Conservation (phyloP, 306 rosid species). For the Cajanus cajan region DNA sequence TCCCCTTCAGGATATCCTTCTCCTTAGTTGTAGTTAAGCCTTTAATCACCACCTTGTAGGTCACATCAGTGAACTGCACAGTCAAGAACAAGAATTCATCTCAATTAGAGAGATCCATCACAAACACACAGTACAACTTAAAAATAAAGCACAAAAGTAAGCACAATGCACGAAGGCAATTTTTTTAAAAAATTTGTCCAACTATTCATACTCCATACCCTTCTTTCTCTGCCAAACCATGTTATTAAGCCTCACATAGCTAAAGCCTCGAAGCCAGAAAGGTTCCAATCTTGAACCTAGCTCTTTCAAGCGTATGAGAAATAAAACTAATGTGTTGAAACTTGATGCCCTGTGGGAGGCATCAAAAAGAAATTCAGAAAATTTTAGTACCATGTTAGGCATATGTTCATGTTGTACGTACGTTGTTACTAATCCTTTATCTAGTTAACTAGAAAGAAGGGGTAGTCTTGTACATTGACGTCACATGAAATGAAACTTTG, state of each 20-base stretch:
- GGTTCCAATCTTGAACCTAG: conserved; percentile 38
- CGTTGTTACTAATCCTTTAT: neutral
- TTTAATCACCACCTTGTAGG: conserved; percentile 69
- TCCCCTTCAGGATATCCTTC: conserved; percentile 80
- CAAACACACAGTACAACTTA: neutral
- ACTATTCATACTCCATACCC: conserved; percentile 49
- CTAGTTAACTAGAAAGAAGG: conserved; percentile 48
- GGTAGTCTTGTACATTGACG: conserved; percentile 73
- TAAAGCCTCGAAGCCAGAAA: conserved; percentile 28
- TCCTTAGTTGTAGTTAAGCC: conserved; percentile 64
- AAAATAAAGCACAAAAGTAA: conserved; percentile 6
- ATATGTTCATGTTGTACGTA: neutral
- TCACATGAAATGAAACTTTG: conserved; percentile 63
- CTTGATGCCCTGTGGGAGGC: conserved; percentile 30
- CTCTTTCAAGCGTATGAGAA: conserved; percentile 35
- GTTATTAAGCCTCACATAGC: conserved; percentile 28
- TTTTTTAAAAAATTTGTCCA: conserved; percentile 16
- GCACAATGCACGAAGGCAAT: conserved; percentile 4
- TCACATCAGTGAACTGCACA: conserved; percentile 84
- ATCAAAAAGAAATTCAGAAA: conserved; percentile 21
- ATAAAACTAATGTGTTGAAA: conserved; percentile 22
- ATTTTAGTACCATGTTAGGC: conserved; percentile 15
- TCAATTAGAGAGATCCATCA: conserved; percentile 13
- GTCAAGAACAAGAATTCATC: conserved; percentile 11
- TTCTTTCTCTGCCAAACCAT: conserved; percentile 55